Percentiles rank a stretch among this genome's conserved stretches.
phyloP scores from a whole-genome alignment of 768 basidiomycete genomes.

The Lyophyllum shimeji region DNA sequence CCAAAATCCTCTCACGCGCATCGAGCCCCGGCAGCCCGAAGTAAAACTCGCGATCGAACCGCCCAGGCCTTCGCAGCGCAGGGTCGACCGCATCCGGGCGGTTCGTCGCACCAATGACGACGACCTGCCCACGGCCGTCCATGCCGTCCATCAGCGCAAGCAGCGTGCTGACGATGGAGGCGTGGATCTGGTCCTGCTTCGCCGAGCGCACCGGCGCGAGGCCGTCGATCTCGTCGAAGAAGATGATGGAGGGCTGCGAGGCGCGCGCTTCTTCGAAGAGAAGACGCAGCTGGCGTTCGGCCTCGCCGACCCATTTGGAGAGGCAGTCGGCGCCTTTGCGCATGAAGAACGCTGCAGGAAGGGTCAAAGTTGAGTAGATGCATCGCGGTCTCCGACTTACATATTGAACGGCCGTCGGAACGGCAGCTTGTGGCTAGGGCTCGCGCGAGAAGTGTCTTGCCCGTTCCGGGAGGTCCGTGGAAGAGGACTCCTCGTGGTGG shows the following conservation, averaged over 20 bases:
- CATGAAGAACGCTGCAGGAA: constrained; percentile 90
- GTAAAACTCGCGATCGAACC: constrained; percentile 98
- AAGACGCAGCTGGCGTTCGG: constrained; percentile 91
- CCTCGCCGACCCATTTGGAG: constrained; percentile 99
- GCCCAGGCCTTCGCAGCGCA: constrained; percentile 87
- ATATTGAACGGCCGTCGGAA: constrained; percentile 82
- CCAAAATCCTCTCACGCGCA: constrained; percentile 85
- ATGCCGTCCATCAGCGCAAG: constrained; percentile 99
- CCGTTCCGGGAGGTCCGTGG: constrained; percentile 98
- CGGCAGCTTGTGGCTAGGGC: constrained; percentile 93
- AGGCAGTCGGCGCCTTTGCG: constrained; percentile 97
- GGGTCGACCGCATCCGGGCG: constrained; percentile 98
- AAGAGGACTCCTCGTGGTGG: constrained; percentile 96
- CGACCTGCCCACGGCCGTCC: constrained; percentile 96
- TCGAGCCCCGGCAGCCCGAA: constrained; percentile 86
- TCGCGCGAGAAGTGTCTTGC: constrained; percentile 91
- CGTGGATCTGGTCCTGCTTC: constrained; percentile 98
- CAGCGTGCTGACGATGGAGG: constrained; percentile 93
- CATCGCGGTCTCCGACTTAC: constrained; percentile 52
- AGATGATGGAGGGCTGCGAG: constrained; percentile 95
- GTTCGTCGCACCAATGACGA: constrained; percentile 98
- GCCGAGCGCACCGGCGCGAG: constrained; percentile 97
- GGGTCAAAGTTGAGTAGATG: background rate
- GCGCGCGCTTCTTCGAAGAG: constrained; percentile 94
- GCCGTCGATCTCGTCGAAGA: constrained; percentile 99